phyloP scores from a whole-genome alignment of 331 rosid genomes.

The Dryas integrifolia region DNA sequence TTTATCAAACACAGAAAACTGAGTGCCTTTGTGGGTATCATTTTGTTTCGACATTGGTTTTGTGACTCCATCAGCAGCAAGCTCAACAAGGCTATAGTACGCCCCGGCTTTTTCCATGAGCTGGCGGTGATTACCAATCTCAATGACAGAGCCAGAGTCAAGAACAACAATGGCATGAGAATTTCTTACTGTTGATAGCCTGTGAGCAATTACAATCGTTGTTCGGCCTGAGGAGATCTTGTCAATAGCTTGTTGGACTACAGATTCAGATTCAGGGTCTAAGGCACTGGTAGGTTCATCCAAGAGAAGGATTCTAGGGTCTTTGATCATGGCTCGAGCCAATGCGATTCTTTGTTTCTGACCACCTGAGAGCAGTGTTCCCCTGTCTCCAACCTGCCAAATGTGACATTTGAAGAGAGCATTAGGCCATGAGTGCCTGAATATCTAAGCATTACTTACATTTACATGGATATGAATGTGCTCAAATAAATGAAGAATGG shows the following conservation, averaged over 20 bases:
- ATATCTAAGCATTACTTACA: background rate
- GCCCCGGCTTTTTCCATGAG: constrained; percentile 68
- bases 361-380: constrained; percentile 83
- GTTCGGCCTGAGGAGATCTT: constrained; percentile 74
- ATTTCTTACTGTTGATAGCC: constrained; percentile 72
- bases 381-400: constrained; percentile 77
- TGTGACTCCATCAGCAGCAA: constrained; percentile 58
- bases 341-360: constrained; percentile 87
- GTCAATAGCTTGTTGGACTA: constrained; percentile 78
- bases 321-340: constrained; percentile 84
- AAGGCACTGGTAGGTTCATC: constrained; percentile 94
- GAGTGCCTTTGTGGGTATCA: constrained; percentile 22
- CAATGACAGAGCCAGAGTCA: constrained; percentile 61
- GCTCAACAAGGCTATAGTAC: constrained; percentile 70
- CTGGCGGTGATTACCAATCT: constrained; percentile 72
- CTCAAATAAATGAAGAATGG: background rate
- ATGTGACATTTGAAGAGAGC: constrained; percentile 14
- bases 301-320: constrained; percentile 72
- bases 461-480: background rate
- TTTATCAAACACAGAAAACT: constrained; percentile 35
- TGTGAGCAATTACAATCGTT: constrained; percentile 80
- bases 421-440: background rate
- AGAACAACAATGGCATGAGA: constrained; percentile 72
- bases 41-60: constrained; percentile 31
- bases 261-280: constrained; percentile 72